Percentiles rank a stretch among this genome's conserved stretches.
These are phyloP conservation scores for Naganishia friedmannii DNA, from an alignment of 768 basidiomycete species.

Conservation along the genomic window DNA sequence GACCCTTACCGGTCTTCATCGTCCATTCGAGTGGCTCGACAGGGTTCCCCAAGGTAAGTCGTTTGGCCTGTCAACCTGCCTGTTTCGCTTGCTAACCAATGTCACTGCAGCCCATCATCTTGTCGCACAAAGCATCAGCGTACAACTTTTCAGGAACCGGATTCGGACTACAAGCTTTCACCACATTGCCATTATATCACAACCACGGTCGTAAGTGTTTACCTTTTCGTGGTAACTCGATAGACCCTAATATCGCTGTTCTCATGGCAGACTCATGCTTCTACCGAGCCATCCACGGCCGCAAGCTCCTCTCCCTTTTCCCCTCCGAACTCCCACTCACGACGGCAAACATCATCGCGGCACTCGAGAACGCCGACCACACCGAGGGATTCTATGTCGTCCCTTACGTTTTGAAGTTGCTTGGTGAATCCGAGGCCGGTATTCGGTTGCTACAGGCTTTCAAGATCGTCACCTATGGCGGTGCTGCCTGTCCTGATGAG, in stretches of 20 bases:
- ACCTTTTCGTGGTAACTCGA: background rate
- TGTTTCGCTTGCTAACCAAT: background rate
- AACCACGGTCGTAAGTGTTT: conserved; percentile 46
- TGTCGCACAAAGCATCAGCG: conserved; percentile 54
- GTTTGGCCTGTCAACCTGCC: too few species aligned
- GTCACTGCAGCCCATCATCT: conserved; percentile 51
- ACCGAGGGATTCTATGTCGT: conserved; percentile 43
- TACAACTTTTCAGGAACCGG: conserved; percentile 53
- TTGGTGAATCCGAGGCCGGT: conserved; percentile 58
- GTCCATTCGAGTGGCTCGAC: conserved; percentile 56
- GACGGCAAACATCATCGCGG: conserved; percentile 53
- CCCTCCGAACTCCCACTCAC: conserved; percentile 57
- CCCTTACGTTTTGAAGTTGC: conserved; percentile 55
- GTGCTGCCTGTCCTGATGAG: conserved; percentile 57
- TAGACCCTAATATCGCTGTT: background rate
- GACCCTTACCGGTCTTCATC: conserved; percentile 51
- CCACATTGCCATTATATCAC: conserved; percentile 55
- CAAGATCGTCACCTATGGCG: conserved; percentile 59
- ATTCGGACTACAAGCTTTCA: conserved; percentile 51
- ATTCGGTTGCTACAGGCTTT: conserved; percentile 54
- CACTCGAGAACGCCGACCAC: conserved; percentile 49
- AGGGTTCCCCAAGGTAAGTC: conserved; percentile 54
- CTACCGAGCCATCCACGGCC: conserved; percentile 53
- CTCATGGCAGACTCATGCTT: conserved; percentile 46
- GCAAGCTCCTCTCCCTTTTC: conserved; percentile 54